Evolutionary conservation across 2,329 filamentous ascomycete species (phyloP).

Genomic region (Claviceps pusilla): DNA sequence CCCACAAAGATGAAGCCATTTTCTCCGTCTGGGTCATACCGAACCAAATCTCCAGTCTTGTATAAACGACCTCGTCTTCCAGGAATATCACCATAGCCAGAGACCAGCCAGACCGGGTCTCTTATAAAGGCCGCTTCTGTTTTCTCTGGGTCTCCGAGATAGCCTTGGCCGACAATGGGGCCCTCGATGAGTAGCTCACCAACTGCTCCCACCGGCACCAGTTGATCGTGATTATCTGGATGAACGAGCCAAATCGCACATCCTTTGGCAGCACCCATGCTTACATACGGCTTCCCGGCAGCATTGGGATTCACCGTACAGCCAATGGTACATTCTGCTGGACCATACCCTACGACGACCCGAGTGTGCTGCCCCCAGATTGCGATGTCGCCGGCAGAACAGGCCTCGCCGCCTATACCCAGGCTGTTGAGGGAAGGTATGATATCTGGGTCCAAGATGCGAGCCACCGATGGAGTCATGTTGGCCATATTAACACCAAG

Average conservation of each 20-base stretch:
- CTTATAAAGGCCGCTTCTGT: slow-evolving; percentile 30
- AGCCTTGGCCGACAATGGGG: slow-evolving; percentile 32
- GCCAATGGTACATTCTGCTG: neutral
- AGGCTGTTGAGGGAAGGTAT: slow-evolving; percentile 1
- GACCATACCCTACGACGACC: slow-evolving; percentile 1
- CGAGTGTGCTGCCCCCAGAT: neutral
- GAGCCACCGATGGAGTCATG: slow-evolving; percentile 23
- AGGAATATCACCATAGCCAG: neutral
- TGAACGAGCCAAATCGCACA: slow-evolving; percentile 2
- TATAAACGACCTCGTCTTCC: slow-evolving; percentile 20
- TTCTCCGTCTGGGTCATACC: slow-evolving; percentile 17
- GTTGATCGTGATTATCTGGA: slow-evolving; percentile 1
- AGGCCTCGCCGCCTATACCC: slow-evolving; percentile 1
- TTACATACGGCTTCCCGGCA: neutral
- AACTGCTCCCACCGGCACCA: slow-evolving; percentile 17
- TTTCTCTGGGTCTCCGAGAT: slow-evolving; percentile 31
- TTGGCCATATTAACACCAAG: slow-evolving; percentile 27
- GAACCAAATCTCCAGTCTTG: slow-evolving; percentile 32
- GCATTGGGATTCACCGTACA: slow-evolving; percentile 1
- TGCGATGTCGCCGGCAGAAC: slow-evolving; percentile 1
- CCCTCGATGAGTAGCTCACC: slow-evolving; percentile 27
- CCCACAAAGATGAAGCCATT: slow-evolving; percentile 27
- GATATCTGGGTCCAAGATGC: neutral
- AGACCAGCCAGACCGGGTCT: slow-evolving; percentile 16
- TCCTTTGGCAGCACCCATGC: slow-evolving; percentile 1